Percentiles rank a stretch among this genome's conserved stretches.
Conservation (phyloP, 148 eudicot genomes). For the Amaranthus hypochondriacus region DNA sequence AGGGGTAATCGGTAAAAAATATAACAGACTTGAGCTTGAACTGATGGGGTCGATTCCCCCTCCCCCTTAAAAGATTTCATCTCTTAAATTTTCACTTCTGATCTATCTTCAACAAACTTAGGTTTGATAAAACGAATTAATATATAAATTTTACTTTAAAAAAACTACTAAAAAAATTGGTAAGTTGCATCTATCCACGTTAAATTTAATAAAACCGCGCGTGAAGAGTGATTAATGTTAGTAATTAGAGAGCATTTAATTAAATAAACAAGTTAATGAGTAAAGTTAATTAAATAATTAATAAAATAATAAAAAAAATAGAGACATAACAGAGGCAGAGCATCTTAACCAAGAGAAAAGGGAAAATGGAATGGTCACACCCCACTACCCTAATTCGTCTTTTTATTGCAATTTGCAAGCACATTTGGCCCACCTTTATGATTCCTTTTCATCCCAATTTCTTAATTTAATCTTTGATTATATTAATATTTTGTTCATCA, state of each 20-base stretch:
- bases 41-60: no score
- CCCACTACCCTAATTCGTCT: constrained; percentile 8
- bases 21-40: no score
- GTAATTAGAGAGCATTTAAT: background rate
- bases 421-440: constrained; percentile 3
- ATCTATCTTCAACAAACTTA: no score
- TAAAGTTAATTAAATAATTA: background rate
- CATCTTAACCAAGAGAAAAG: constrained; percentile 11
- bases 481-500: background rate
- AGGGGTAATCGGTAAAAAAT: no score
- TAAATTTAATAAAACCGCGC: constrained; percentile 12
- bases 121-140: no score
- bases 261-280: no score
- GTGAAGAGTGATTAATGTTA: background rate
- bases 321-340: background rate
- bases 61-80: no score
- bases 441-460: constrained; percentile 10
- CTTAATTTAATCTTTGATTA: background rate
- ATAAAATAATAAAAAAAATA: background rate
- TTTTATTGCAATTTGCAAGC: constrained; percentile 17
- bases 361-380: constrained; percentile 21
- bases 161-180: background rate
- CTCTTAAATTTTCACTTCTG: no score
- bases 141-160: no score
- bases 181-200: background rate